Percentiles rank a stretch among this genome's conserved stretches.
Evolutionary conservation across 2,329 filamentous ascomycete species (phyloP).

Genomic region (Fusarium verrucosum): DNA sequence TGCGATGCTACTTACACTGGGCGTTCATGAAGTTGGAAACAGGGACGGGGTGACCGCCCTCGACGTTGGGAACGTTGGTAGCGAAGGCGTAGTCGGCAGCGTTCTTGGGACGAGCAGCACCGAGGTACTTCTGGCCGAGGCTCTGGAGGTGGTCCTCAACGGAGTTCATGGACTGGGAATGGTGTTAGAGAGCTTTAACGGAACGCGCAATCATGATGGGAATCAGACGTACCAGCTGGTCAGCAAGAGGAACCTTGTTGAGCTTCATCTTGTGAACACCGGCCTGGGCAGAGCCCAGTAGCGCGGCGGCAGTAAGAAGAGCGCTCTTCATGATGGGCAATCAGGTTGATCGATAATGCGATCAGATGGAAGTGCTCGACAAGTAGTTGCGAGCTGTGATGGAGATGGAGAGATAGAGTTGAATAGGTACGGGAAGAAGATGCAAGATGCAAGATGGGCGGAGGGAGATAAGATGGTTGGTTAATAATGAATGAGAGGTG

Average conservation of each 20-base stretch:
- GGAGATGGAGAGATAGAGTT: no score
- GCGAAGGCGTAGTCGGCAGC: slow-evolving; percentile 83
- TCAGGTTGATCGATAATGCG: slow-evolving; percentile 24
- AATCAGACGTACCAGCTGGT: slow-evolving; percentile 80
- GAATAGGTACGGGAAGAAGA: slow-evolving; percentile 30
- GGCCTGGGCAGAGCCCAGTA: slow-evolving; percentile 84
- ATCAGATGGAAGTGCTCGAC: slow-evolving; percentile 21
- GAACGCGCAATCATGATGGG: neutral
- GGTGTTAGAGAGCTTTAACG: slow-evolving; percentile 19
- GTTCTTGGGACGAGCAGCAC: slow-evolving; percentile 68
- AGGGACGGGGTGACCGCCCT: slow-evolving; percentile 80
- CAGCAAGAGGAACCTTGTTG: slow-evolving; percentile 90
- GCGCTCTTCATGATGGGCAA: slow-evolving; percentile 82
- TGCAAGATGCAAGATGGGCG: slow-evolving; percentile 34
- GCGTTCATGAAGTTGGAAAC: slow-evolving; percentile 99
- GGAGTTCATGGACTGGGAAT: slow-evolving; percentile 74
- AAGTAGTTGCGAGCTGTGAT: slow-evolving; percentile 16
- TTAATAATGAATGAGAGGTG: slow-evolving; percentile 14
- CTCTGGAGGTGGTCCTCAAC: slow-evolving; percentile 83
- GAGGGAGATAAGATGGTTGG: slow-evolving; percentile 40
- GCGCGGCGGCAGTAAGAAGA: slow-evolving; percentile 79
- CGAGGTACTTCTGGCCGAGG: slow-evolving; percentile 97
- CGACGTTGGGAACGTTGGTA: slow-evolving; percentile 71
- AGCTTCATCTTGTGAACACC: slow-evolving; percentile 96
- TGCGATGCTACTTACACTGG: slow-evolving; percentile 75